These are phyloP conservation scores for Fraxinus paxiana DNA, from an alignment of 305 asterid species.

Conservation along the genomic window DNA sequence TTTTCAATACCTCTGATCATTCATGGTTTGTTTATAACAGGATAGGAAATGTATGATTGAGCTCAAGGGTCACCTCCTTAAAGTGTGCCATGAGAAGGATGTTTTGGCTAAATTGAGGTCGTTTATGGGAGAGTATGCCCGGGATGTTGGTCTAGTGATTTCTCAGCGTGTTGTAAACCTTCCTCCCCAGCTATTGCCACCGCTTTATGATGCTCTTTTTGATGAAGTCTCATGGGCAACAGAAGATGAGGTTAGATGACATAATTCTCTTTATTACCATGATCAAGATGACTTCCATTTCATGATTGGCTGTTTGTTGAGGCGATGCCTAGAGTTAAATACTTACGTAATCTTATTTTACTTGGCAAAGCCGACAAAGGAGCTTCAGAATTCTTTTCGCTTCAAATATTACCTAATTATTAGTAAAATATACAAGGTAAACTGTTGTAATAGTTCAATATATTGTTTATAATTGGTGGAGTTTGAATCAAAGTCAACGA, in stretches of 20 bases:
- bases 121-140: slow-evolving; percentile 42
- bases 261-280: neutral
- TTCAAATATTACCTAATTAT: slow-evolving; percentile 66
- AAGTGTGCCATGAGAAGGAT: slow-evolving; percentile 47
- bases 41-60: slow-evolving; percentile 50
- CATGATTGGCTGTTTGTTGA: slow-evolving; percentile 4
- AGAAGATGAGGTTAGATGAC: slow-evolving; percentile 76
- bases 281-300: neutral
- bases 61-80: slow-evolving; percentile 60
- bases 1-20: neutral
- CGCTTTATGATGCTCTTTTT: slow-evolving; percentile 73
- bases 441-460: slow-evolving; percentile 4
- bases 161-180: slow-evolving; percentile 83
- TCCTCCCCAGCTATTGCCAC: slow-evolving; percentile 93
- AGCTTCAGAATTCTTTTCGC: slow-evolving; percentile 59
- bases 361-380: slow-evolving; percentile 62
- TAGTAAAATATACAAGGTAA: slow-evolving; percentile 79
- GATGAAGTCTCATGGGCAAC: slow-evolving; percentile 90
- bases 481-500: neutral
- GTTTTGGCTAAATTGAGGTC: slow-evolving; percentile 39
- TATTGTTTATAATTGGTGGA: neutral
- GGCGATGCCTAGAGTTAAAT: slow-evolving; percentile 1
- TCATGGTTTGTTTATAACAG: slow-evolving; percentile 36
- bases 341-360: slow-evolving; percentile 29
- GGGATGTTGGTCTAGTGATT: slow-evolving; percentile 65